Conservation (phyloP, 768 basidiomycete genomes). For the Lactarius sp. region DNA sequence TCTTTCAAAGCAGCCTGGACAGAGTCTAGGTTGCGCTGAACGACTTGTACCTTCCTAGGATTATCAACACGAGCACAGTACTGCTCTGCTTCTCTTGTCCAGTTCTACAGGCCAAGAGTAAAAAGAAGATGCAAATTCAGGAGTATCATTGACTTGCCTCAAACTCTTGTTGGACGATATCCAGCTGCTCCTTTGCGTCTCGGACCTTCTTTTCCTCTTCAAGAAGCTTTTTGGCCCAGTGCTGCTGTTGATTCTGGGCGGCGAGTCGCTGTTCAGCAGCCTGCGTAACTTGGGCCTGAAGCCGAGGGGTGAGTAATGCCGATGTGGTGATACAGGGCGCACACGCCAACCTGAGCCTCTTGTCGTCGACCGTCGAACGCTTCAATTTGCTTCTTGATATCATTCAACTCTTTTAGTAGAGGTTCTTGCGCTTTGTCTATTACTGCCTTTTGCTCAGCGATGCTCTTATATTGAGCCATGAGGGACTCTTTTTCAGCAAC, state of each 20-base stretch:
- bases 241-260: constrained; percentile 44
- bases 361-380: constrained; percentile 45
- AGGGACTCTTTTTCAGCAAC: constrained; percentile 47
- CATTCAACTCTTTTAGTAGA: constrained; percentile 41
- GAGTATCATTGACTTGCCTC: constrained; percentile 39
- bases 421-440: constrained; percentile 43
- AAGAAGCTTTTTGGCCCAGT: constrained; percentile 50
- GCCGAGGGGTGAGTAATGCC: constrained; percentile 7
- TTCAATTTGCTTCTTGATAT: constrained; percentile 44
- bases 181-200: constrained; percentile 41
- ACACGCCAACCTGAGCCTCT: constrained; percentile 43
- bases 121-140: not conserved
- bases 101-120: constrained; percentile 39
- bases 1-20: constrained; percentile 60
- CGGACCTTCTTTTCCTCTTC: constrained; percentile 45
- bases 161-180: constrained; percentile 58
- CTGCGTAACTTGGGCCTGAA: constrained; percentile 45
- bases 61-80: constrained; percentile 56
- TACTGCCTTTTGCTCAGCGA: constrained; percentile 42
- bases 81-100: constrained; percentile 58
- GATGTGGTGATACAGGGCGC: not conserved
- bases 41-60: constrained; percentile 50
- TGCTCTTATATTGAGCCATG: constrained; percentile 45
- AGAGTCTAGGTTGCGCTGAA: constrained; percentile 59
- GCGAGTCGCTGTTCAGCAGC: constrained; percentile 47